A percentile compares a stretch with the other conserved stretches of the same genome.
Evolutionary conservation across 768 basidiomycete species (phyloP).

Genomic region (Daedaleopsis nitida): DNA sequence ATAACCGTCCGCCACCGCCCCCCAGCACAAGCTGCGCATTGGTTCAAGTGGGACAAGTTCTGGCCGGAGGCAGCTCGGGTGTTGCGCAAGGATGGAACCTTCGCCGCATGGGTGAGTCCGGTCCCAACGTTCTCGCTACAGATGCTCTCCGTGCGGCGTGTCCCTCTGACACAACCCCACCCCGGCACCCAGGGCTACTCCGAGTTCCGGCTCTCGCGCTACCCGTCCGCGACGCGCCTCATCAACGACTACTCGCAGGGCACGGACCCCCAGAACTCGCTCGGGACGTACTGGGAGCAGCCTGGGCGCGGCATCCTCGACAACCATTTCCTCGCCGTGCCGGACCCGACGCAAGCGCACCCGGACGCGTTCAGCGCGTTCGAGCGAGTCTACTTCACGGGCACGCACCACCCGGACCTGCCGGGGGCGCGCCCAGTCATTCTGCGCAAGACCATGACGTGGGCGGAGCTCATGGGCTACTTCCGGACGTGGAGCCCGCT

Average conservation of each 20-base stretch:
- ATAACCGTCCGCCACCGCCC: background rate
- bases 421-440: conserved; percentile 47
- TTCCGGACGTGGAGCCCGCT: conserved; percentile 72
- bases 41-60: conserved; percentile 74
- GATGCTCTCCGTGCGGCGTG: too few relatives aligned
- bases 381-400: conserved; percentile 61
- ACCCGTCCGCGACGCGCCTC: conserved; percentile 56
- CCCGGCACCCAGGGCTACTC: conserved; percentile 49
- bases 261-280: conserved; percentile 47
- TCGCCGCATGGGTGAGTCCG: conserved; percentile 69
- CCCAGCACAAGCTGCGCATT: conserved; percentile 76
- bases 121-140: background rate
- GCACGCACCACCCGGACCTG: conserved; percentile 47
- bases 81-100: conserved; percentile 61
- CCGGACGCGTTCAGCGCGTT: conserved; percentile 43
- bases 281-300: conserved; percentile 79
- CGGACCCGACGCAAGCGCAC: conserved; percentile 42
- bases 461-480: conserved; percentile 68
- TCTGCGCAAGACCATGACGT: conserved; percentile 60
- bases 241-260: conserved; percentile 70
- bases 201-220: conserved; percentile 67
- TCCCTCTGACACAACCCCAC: conserved; percentile 42
- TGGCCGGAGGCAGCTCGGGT: conserved; percentile 71
- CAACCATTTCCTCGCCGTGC: conserved; percentile 69
- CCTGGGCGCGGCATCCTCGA: conserved; percentile 80